Conservation (phyloP, 176 grass and related monocot genomes). For the Carex kokanica region DNA sequence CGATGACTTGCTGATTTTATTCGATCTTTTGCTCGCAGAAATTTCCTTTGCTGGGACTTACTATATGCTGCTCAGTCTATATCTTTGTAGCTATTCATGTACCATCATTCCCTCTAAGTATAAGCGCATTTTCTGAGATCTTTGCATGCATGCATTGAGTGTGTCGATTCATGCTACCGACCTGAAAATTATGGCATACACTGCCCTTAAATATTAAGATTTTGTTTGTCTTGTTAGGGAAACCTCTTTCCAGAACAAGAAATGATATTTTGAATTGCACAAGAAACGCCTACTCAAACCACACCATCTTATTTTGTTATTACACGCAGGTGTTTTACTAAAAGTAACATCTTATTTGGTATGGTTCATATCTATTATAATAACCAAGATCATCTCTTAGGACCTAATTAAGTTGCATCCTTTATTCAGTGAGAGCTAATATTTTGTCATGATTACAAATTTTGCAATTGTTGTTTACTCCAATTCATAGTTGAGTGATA, state of each 20-base stretch:
- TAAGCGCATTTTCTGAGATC: background rate
- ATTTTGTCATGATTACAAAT: background rate
- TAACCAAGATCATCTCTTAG: background rate
- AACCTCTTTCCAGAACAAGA: background rate
- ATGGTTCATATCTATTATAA: background rate
- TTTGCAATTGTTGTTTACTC: background rate
- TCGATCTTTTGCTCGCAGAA: too few relatives aligned
- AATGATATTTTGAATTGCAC: background rate
- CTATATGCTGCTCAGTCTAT: background rate
- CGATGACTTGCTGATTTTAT: background rate
- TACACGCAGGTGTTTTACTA: background rate
- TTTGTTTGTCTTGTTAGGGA: background rate
- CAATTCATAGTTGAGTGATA: background rate
- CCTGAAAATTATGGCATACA: background rate
- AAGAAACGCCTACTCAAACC: too few relatives aligned
- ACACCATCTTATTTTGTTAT: background rate
- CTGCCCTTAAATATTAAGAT: background rate
- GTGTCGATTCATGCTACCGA: background rate
- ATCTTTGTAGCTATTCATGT: background rate
- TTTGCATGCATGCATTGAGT: background rate
- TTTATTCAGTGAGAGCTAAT: background rate
- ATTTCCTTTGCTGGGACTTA: too few relatives aligned
- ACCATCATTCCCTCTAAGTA: background rate
- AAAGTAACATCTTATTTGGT: background rate
- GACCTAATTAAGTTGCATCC: background rate